phyloP scores from a whole-genome alignment of 2,329 filamentous ascomycete genomes.

The Thyridium curvatum region DNA sequence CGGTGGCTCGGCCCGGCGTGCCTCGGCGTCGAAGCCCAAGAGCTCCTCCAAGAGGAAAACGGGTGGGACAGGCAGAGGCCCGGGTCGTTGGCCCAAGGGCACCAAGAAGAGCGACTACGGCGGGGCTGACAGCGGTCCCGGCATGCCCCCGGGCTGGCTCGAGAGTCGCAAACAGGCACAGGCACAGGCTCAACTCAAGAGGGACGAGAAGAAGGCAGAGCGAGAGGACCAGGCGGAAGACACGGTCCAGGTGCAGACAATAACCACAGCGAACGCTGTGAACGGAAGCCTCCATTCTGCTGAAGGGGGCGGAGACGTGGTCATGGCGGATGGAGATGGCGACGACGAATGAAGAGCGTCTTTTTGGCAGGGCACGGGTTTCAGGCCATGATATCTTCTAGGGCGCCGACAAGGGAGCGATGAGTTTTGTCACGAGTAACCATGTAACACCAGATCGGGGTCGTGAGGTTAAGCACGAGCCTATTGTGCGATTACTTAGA shows the following conservation, averaged over 20 bases:
- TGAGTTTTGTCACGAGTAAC: no score
- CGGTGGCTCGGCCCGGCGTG: slow-evolving; percentile 20
- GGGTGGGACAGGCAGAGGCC: slow-evolving; percentile 58
- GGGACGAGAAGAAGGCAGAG: slow-evolving; percentile 9
- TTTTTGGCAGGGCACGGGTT: no score
- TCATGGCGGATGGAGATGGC: slow-evolving; percentile 16
- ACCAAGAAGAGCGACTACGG: slow-evolving; percentile 64
- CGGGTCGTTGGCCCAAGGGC: slow-evolving; percentile 61
- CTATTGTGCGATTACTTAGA: no score
- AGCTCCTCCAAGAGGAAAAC: slow-evolving; percentile 43
- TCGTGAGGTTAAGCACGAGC: no score
- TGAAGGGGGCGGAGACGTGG: slow-evolving; percentile 13
- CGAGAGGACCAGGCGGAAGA: slow-evolving; percentile 21
- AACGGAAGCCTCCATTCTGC: slow-evolving; percentile 2
- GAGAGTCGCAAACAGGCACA: slow-evolving; percentile 19
- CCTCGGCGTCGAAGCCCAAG: slow-evolving; percentile 31
- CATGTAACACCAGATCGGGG: no score
- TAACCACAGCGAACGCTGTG: slow-evolving; percentile 16
- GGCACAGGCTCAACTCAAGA: slow-evolving; percentile 7
- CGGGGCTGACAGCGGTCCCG: slow-evolving; percentile 59
- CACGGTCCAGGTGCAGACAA: slow-evolving; percentile 29
- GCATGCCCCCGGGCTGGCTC: slow-evolving; percentile 53
- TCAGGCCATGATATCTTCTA: no score
- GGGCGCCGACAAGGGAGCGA: no score
- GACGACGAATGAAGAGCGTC: slow-evolving; percentile 8